Evolutionary conservation across 495 filamentous ascomycete species (phyloP), one percentile per base, ranked within the genome.

Genomic region (Talaromyces ruber): DNA sequence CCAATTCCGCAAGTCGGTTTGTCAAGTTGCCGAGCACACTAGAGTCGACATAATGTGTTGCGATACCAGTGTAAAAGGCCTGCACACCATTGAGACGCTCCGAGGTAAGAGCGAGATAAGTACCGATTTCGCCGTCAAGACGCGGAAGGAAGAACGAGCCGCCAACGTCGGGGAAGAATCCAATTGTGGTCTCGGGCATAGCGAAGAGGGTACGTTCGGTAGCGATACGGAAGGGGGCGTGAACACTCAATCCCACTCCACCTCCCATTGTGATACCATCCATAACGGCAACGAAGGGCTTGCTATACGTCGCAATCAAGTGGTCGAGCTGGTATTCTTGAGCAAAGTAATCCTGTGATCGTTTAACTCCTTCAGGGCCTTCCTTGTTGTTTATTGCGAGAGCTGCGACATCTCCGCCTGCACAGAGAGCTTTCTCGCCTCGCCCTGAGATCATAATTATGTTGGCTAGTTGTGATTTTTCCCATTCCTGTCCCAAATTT

Each of bases 231-330:
- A 98, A 92, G 2, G 94, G 95, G 5, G 95, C 93, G 74, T 98
- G 95, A 50, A 97, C 82, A 73, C 88, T 92, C 55, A 98, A 83
- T 3, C 94, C 94, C 29, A 98, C 95, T 58, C 94, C 94, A 59
- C 94, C 94, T 63, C 94, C 94, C 94, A 98, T 98, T 25, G 95
- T 98, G 69, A 96, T 88, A 61, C 94, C 94, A 70, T 98, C 95
- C 87, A 98, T 93, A 72, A 97, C 89, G 39, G 95, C 92, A 55
- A 98, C 84, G 70, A 93, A 94, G 2, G 94, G 94, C 78, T 97
- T 98, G 26, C 76, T 67, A 78, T 93, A 97, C 55, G 92, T 97
- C n/a, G 95, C 92, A 68, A 98, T 93, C 58, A 91, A 74, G 76
- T 98, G 94, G 75, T 98, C 89, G 58, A 98, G 87, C 69, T 86